These are phyloP conservation scores for Adansonia digitata DNA, from an alignment of 345 rosid species.

Conservation along the genomic window DNA sequence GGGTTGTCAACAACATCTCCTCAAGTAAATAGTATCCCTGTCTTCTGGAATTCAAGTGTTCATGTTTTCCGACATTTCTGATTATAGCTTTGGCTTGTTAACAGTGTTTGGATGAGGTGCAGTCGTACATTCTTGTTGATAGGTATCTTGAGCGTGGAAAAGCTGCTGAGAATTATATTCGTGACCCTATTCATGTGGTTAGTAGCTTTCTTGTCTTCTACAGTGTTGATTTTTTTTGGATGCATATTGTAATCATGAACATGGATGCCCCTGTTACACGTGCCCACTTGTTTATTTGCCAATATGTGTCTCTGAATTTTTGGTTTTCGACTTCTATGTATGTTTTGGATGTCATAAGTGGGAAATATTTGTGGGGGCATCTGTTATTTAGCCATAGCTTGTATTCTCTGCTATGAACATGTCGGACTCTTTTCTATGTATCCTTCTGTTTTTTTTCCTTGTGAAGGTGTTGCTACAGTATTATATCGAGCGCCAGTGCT, in stretches of 20 bases:
- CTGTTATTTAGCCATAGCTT: neutral
- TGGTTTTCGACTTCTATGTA: neutral
- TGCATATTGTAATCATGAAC: neutral
- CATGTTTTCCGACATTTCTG: neutral
- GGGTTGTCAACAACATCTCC: neutral
- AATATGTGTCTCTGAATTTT: neutral
- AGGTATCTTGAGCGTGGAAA: constrained; percentile 40
- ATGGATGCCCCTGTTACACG: neutral
- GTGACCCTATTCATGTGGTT: constrained; percentile 59
- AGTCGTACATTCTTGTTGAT: constrained; percentile 75
- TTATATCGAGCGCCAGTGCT: constrained; percentile 89
- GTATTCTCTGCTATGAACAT: neutral
- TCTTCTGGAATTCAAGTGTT: neutral
- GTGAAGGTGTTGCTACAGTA: constrained; percentile 69
- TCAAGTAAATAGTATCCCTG: neutral
- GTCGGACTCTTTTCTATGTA: neutral
- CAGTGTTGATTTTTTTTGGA: neutral
- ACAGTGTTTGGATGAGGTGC: constrained; percentile 89
- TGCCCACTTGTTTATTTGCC: neutral
- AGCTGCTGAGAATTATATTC: constrained; percentile 38
- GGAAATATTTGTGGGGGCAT: neutral
- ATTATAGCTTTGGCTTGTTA: constrained; percentile 1
- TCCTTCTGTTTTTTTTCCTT: constrained; percentile 12
- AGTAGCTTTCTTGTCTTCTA: constrained; percentile 21
- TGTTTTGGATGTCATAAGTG: neutral